A percentile compares a stretch with the other conserved stretches of the same genome.
These are phyloP conservation scores for Aureobasidium lini DNA, from an alignment of 2,329 filamentous ascomycete species.

Conservation along the genomic window DNA sequence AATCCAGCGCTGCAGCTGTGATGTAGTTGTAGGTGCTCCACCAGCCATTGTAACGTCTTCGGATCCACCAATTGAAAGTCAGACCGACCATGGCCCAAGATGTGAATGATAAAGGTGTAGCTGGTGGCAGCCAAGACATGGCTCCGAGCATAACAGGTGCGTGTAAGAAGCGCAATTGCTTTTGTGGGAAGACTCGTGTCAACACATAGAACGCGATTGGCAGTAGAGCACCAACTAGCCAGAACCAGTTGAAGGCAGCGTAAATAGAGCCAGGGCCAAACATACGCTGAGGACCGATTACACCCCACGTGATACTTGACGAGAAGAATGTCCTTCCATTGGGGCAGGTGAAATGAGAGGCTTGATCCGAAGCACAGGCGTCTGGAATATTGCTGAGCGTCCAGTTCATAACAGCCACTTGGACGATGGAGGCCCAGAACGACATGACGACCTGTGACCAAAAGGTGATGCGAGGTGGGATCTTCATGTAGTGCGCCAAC, in stretches of 20 bases:
- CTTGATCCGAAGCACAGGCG: constrained; percentile 68
- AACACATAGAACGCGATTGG: constrained; percentile 70
- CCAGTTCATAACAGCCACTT: constrained; percentile 82
- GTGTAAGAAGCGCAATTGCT: neutral
- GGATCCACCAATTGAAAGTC: neutral
- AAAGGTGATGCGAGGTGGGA: constrained; percentile 71
- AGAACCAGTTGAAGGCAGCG: constrained; percentile 58
- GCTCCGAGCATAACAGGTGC: constrained; percentile 1
- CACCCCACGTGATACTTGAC: constrained; percentile 81
- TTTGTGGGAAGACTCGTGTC: constrained; percentile 16
- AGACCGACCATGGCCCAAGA: neutral
- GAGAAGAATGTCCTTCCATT: constrained; percentile 85
- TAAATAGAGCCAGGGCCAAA: constrained; percentile 72
- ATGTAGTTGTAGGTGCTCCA: constrained; percentile 1
- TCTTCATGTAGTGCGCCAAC: constrained; percentile 82
- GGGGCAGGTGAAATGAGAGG: constrained; percentile 83
- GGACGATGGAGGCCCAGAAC: constrained; percentile 67
- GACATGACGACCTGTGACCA: constrained; percentile 71
- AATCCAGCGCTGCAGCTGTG: neutral
- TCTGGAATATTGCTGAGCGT: constrained; percentile 72
- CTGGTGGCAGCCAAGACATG: neutral
- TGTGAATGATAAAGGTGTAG: neutral
- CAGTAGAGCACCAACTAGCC: constrained; percentile 61
- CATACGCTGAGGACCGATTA: constrained; percentile 71
- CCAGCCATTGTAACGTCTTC: neutral